Evolutionary conservation across 2,329 filamentous ascomycete genomes (phyloP), one percentile per base, ranked within the genome.

Genomic region (Penicillium sp.): DNA sequence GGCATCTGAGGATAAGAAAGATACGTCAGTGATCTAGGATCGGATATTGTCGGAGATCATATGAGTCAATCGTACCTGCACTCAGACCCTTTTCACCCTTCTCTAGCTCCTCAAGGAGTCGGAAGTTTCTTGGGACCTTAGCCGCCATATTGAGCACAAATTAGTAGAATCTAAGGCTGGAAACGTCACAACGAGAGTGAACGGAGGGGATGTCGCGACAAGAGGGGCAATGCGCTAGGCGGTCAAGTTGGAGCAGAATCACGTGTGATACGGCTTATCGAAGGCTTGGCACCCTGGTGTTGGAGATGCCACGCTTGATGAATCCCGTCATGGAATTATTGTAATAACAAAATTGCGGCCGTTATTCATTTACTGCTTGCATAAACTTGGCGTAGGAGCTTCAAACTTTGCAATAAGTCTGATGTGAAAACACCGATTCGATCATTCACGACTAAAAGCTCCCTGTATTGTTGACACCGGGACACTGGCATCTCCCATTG

Each of bases 1-100:
- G 58, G 92, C 92, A 79, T 97, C 94, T 94, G 65, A 48, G 41
- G 54, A 27, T 42, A 57, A 61, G 38, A 59, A 35, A 41, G 55
- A 45, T 55, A 53, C 18, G 60, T 75, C 55, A 71, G 65, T 44
- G 38, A 34, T 45, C 27, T 14, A 19, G 41, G 43, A 55, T 59
- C 53, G 27, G 48, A 40, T 48, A 50, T 47, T 30, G 39, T 54
- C 27, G 51, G 35, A 36, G 47, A 53, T 35, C 16, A 30, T 35
- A 43, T 39, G 13, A 49, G 30, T 46, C 42, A 56, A 53, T 64
- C 64, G 56, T 54, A 76, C 91, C 90, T 74, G 93, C 91, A 70
- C 94, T 93, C 60, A 94, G 83, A 58, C 94, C 94, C 78, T 99
- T 99, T 80, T 99, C 94, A 70, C 94, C 94, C 80, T 97, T 97